Evolutionary conservation across 805 yeast genomes (phyloP), one percentile per base, ranked within the genome.

Genomic region (Zygosaccharomyces rouxii): DNA sequence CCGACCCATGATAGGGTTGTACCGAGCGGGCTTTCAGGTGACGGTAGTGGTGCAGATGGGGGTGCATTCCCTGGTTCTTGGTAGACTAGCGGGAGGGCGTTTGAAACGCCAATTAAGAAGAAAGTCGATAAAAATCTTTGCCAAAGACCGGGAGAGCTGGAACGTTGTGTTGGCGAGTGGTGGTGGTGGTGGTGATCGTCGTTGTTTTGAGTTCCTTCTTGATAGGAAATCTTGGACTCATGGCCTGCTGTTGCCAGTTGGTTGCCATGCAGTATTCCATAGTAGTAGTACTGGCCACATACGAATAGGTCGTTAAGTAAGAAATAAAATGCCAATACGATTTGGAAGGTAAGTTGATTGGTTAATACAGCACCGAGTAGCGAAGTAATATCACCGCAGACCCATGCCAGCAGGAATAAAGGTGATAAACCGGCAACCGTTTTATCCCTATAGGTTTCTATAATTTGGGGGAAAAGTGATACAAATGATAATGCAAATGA

Each of bases 321-420:
- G 62, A 86, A 89, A 67, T 90, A 90, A 2, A 77, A 50, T 0
- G 95, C 87, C 14, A 89, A 70, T 19, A 81, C 69, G 9, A 81
- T 76, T 63, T 89, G 97, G 67, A 89, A 90, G n/a, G 84, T 80
- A 41, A 89, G 71, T 52, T 90, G 97, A 5, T 78, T 63, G 0
- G 96, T 89, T 41, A 89, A 62, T 0, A 86, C 50, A 52, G 96
- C 88, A 0, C 97, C 97, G 0, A 76, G 40, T 25, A 83, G 65
- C 38, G 80, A 76, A 7, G 81, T 74, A 18, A 73, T 61, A 50
- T 72, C 84, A 9, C 75, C 75, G 16, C 65, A 38, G 23, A 71
- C 48, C 75, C 75, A 71, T 3, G 78, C 71, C 6, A 74, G 68
- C 47, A 80, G 72, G 35, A 80, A 71, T 14, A 73, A 53, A 2